Evolutionary conservation across 129 eudicot genomes (phyloP).

Genomic region (Lactuca sativa): DNA sequence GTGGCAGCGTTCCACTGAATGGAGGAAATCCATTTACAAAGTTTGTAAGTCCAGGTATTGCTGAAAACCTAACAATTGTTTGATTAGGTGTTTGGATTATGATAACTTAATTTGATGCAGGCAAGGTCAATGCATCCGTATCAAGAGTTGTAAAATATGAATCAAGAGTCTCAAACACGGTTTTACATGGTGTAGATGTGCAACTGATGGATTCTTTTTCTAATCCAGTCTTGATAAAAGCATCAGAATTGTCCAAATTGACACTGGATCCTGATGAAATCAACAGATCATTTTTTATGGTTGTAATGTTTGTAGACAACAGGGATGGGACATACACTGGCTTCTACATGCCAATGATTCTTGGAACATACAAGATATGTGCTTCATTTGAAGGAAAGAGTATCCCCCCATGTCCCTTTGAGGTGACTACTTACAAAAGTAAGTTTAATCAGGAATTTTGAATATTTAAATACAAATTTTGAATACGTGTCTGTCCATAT

Average conservation of each 20-base stretch:
- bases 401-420: conserved; percentile 61
- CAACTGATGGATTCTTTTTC: conserved; percentile 65
- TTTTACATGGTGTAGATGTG: conserved; percentile 48
- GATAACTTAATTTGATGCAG: conserved; percentile 42
- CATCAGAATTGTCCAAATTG: conserved; percentile 50
- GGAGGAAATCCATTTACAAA: conserved; percentile 53
- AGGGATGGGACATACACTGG: conserved; percentile 70
- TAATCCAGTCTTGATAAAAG: conserved; percentile 54
- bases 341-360: conserved; percentile 38
- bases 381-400: conserved; percentile 45
- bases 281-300: conserved; percentile 33
- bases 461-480: conserved; percentile 2
- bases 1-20: conserved; percentile 76
- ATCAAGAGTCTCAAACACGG: conserved; percentile 44
- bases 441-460: conserved; percentile 33
- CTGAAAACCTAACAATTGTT: neutral
- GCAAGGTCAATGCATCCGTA: conserved; percentile 55
- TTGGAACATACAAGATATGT: conserved; percentile 60
- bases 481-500: neutral
- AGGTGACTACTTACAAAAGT: conserved; percentile 56
- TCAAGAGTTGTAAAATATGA: conserved; percentile 52
- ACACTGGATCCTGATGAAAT: conserved; percentile 50
- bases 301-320: conserved; percentile 49
- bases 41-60: conserved; percentile 70
- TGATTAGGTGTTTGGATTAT: conserved; percentile 12